Conservation (phyloP, 2,329 filamentous ascomycete species). For the Verticillium alfalfae region DNA sequence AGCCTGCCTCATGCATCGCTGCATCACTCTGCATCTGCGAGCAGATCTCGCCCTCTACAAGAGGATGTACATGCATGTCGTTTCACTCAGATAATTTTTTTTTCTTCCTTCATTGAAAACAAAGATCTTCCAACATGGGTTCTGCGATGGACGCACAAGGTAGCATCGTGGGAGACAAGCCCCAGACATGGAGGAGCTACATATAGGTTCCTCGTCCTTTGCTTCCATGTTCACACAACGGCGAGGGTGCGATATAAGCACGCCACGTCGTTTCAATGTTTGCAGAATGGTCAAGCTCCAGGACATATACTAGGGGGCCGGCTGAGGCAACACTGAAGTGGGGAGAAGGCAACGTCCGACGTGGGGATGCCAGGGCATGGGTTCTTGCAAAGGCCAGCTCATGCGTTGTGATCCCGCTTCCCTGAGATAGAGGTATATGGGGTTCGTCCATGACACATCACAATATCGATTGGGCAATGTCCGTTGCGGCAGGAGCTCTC, state of each 20-base stretch:
- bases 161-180: background rate
- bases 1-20: background rate
- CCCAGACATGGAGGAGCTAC: background rate
- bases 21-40: background rate
- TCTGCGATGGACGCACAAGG: background rate
- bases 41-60: background rate
- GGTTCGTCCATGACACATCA: background rate
- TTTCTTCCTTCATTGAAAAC: too few species aligned
- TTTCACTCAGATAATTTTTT: background rate
- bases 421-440: constrained; percentile 5
- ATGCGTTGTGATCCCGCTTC: background rate
- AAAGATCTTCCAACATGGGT: too few species aligned
- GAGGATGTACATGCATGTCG: background rate
- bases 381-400: background rate
- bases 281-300: background rate
- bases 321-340: background rate
- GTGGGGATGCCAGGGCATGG: background rate
- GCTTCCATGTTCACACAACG: background rate
- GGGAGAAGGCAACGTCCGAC: background rate
- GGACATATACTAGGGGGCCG: background rate
- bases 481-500: background rate
- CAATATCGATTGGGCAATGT: background rate
- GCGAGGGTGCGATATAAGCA: background rate
- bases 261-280: background rate
- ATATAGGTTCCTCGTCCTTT: background rate